These are phyloP conservation scores for Lagenidium sp. DNA, from an alignment of 352 stramenopile genomes.

Conservation along the genomic window DNA sequence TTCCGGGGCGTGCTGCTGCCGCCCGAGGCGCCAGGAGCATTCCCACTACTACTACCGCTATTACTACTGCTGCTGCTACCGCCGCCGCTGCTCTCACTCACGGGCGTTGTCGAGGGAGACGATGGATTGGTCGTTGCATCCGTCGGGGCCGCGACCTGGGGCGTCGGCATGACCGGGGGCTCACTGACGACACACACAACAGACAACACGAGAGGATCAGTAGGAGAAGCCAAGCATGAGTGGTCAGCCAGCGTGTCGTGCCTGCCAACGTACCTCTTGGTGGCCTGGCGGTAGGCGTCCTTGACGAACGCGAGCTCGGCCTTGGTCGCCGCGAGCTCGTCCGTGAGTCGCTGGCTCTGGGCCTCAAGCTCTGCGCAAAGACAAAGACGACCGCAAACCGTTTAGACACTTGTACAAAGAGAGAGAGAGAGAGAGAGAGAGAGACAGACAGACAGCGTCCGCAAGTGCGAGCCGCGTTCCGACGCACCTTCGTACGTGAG, in stretches of 20 bases:
- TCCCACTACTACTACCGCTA: no score
- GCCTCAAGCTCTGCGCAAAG: conserved; percentile 32
- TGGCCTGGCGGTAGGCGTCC: conserved; percentile 31
- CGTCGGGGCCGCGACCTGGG: no score
- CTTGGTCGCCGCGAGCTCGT: conserved; percentile 23
- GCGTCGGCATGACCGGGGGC: no score
- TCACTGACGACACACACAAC: no score
- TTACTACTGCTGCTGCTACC: not conserved
- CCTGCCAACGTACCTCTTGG: conserved; percentile 30
- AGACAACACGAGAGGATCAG: no score
- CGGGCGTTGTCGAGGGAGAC: no score
- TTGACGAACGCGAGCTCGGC: conserved; percentile 41
- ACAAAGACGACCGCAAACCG: not conserved
- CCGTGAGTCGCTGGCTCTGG: conserved; percentile 37
- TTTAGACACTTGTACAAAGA: not conserved
- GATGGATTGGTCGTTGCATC: no score
- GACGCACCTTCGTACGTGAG: conserved; percentile 12
- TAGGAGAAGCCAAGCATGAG: no score
- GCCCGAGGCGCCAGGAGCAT: no score
- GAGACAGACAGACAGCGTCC: no score
- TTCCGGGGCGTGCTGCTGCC: not conserved
- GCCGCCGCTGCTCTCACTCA: not conserved
- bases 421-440: no score
- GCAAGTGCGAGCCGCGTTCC: no score
- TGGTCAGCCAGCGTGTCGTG: not conserved